Conservation (phyloP, 768 basidiomycete genomes). For the Mycena alexandri region DNA sequence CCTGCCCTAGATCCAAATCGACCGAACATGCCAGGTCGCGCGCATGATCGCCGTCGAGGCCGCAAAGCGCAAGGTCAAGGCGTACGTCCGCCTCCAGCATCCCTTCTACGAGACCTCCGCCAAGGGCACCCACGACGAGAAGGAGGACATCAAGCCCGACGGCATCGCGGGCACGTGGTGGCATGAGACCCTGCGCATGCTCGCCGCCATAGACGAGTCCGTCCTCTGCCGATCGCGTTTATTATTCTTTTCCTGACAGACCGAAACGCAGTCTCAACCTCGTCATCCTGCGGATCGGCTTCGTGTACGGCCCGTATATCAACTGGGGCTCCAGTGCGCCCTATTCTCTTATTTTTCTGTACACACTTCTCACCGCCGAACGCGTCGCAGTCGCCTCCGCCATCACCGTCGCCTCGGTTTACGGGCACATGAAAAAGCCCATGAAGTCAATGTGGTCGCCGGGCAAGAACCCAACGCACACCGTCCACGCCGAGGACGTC, state of each 20-base stretch:
- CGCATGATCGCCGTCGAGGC: slow-evolving; percentile 81
- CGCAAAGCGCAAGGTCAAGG: slow-evolving; percentile 80
- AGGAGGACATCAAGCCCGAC: slow-evolving; percentile 78
- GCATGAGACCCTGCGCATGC: slow-evolving; percentile 84
- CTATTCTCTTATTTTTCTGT: slow-evolving; percentile 16
- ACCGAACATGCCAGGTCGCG: slow-evolving; percentile 77
- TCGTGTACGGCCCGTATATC: slow-evolving; percentile 86
- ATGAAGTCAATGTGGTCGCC: slow-evolving; percentile 93
- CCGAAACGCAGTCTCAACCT: slow-evolving; percentile 73
- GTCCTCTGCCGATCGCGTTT: slow-evolving; percentile 40
- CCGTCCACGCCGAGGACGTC: slow-evolving; percentile 83
- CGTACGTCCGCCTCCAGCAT: slow-evolving; percentile 82
- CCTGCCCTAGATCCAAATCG: slow-evolving; percentile 76
- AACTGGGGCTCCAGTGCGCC: slow-evolving; percentile 75
- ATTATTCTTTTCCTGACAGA: slow-evolving; percentile 32
- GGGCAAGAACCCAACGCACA: slow-evolving; percentile 80
- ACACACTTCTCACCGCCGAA: slow-evolving; percentile 27
- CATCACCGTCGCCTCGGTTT: slow-evolving; percentile 82
- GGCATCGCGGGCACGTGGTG: slow-evolving; percentile 86
- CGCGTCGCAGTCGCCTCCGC: slow-evolving; percentile 69
- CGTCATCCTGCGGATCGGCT: slow-evolving; percentile 80
- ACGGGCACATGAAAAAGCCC: slow-evolving; percentile 85
- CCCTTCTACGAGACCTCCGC: slow-evolving; percentile 83
- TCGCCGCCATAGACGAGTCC: slow-evolving; percentile 82
- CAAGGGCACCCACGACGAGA: slow-evolving; percentile 76